phyloP scores from a whole-genome alignment of 192 early-diverging fungal species.

The Coemansia erecta region DNA sequence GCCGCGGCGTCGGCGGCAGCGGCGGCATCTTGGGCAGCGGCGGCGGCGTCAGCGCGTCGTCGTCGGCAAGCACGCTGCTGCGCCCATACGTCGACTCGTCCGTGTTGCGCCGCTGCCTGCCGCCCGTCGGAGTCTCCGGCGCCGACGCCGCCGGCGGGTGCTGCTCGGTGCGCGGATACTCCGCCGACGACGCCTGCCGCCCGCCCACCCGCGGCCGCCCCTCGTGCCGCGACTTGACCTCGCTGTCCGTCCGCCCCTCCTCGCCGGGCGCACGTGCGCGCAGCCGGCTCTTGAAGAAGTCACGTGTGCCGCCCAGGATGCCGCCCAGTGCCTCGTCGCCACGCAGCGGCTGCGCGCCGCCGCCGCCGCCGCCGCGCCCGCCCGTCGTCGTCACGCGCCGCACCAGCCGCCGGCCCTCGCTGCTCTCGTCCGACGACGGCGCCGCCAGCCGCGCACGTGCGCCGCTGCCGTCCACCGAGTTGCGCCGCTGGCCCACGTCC shows the following conservation, averaged over 20 bases:
- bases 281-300: constrained; percentile 42
- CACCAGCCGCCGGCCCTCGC: constrained; percentile 12
- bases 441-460: no score
- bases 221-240: background rate
- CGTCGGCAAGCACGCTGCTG: constrained; percentile 27
- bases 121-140: background rate
- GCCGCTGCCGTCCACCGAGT: constrained; percentile 23
- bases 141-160: no score
- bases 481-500: constrained; percentile 6
- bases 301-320: constrained; percentile 41
- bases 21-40: constrained; percentile 40
- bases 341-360: no score
- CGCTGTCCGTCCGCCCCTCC: background rate
- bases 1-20: constrained; percentile 7
- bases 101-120: background rate
- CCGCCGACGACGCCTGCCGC: background rate
- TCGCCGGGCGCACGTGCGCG: constrained; percentile 42
- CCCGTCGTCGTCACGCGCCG: constrained; percentile 37
- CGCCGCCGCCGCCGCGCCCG: constrained; percentile 11
- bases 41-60: constrained; percentile 39
- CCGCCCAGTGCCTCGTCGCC: constrained; percentile 14
- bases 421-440: background rate
- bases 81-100: background rate
- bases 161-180: background rate
- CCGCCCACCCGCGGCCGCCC: background rate